Base-by-base conservation (phyloP, 257 asterid species). In the Rhazya stricta region DNA sequence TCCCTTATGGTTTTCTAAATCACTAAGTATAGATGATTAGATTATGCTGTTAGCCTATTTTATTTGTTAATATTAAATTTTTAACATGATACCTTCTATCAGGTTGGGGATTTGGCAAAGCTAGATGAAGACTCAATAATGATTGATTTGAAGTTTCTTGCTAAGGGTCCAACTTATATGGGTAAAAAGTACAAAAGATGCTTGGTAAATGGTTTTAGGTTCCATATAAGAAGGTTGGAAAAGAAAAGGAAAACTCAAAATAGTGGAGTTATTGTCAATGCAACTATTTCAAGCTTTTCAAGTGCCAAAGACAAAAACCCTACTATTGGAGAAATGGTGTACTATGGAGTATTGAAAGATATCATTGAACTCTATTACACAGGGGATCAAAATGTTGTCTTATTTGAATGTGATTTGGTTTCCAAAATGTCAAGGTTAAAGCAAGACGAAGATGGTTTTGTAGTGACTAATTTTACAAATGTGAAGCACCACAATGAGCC, bases 401-500 rank as follows among this genome's bases (percentile, higher is more conserved):
- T 66, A 1, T n/a, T n/a, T n/a, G 23, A 25, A 21, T 68, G 37
- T 68, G 37, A n/a, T 42, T 67, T 73, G 81, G 73, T 72, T 1
- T 66, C 68, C 2, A 73, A 57, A 21, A 76, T 67, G 0, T 53
- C 27, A 12, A 30, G 77, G 11, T 32, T 63, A 8, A 65, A 71
- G 25, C 48, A 76, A 27, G 73, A 4, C 68, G 58, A 25, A 19
- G 75, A 80, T 50, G 77, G 76, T 1, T 79, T 74, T 43, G 46
- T 58, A 0, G 9, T 79, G 13, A 57, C 66, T 15, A 79, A 74
- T 32, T 79, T 79, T 39, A 37, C 61, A 21, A 74, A 75, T 29
- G 16, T 79, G 29, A 74, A 54, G 73, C 43, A 43, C 27, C 69
- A 75, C 2, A 42, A 41, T 69, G 74, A 79, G 72, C 76, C 78